Percentiles rank a stretch among this genome's conserved stretches.
Conservation (phyloP, 768 basidiomycete genomes). For the Gautieria morchelliformis region DNA sequence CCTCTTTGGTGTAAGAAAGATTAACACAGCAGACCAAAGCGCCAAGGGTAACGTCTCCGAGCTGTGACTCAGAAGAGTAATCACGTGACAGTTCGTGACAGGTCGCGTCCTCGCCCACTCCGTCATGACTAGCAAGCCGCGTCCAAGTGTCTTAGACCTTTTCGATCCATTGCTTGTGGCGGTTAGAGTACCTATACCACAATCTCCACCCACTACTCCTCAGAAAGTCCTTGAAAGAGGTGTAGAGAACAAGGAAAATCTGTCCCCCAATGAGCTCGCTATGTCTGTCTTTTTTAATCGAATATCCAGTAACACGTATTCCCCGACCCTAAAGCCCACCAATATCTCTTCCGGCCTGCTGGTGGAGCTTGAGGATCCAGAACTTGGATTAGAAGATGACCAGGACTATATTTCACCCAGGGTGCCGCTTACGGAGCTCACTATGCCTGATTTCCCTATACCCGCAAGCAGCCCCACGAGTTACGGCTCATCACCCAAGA, state of each 20-base stretch:
- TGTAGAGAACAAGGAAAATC: background rate
- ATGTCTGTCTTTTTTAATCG: constrained; percentile 7
- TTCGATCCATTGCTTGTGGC: constrained; percentile 6
- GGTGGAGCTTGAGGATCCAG: background rate
- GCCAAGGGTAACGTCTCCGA: too few relatives aligned
- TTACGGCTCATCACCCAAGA: background rate
- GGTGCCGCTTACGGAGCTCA: background rate
- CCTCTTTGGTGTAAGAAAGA: too few relatives aligned
- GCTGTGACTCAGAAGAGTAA: background rate
- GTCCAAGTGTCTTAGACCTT: constrained; percentile 6
- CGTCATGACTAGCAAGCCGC: background rate
- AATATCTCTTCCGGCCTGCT: background rate
- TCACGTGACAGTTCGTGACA: background rate
- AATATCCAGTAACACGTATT: background rate
- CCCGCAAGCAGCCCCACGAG: background rate
- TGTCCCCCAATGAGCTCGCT: background rate
- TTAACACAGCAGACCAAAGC: too few relatives aligned
- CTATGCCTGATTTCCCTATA: background rate
- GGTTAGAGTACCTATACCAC: constrained; percentile 2
- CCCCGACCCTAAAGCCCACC: background rate
- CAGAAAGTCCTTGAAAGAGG: background rate
- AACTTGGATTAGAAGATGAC: background rate
- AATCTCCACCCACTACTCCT: background rate
- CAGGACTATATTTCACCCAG: background rate
- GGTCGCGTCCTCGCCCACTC: background rate